Conservation (phyloP, 345 rosid genomes). For the Brassica carinata region DNA sequence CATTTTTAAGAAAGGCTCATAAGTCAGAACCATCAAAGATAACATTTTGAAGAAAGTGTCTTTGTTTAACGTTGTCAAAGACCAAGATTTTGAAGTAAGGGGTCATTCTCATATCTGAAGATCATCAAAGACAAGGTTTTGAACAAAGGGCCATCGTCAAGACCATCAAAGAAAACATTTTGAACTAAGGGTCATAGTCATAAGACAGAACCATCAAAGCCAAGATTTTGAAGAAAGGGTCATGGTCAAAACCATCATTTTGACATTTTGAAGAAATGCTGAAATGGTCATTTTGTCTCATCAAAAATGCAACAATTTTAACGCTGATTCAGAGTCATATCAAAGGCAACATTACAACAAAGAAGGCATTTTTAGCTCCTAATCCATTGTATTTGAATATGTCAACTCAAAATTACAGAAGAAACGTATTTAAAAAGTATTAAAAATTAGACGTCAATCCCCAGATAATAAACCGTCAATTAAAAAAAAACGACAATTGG, state of each 20-base stretch:
- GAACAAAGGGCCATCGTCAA: not conserved
- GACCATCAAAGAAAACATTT: not conserved
- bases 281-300: not conserved
- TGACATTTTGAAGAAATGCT: not conserved
- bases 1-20: not conserved
- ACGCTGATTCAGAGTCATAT: not conserved
- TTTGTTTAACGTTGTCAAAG: not conserved
- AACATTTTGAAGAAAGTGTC: not conserved
- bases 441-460: not conserved
- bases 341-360: not conserved
- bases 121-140: not conserved
- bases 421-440: not conserved
- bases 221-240: not conserved
- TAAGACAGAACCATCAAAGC: constrained; percentile 11
- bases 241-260: not conserved
- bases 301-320: not conserved
- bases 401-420: not conserved
- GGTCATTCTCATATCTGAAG: not conserved
- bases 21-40: not conserved
- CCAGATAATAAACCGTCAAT: not conserved
- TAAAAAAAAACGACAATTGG: not conserved
- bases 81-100: not conserved
- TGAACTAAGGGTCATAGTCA: not conserved
- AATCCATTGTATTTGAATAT: not conserved
- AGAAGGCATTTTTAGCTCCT: not conserved